Percentiles rank a stretch among this genome's conserved stretches.
These are phyloP conservation scores for Zygoascus meyerae DNA, from an alignment of 1,139 yeast genomes.

Conservation along the genomic window DNA sequence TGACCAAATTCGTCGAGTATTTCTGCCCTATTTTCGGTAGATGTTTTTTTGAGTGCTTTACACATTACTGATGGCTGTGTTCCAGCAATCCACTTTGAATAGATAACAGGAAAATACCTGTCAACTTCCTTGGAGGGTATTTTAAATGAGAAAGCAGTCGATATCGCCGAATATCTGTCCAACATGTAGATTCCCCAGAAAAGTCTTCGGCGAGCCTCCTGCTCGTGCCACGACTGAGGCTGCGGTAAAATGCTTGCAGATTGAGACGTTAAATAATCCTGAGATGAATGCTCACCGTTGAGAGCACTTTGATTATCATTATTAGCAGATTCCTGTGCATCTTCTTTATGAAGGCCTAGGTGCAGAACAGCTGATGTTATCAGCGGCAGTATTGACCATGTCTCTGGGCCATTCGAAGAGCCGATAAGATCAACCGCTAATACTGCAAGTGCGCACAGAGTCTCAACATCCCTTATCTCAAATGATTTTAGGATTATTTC, in stretches of 20 bases:
- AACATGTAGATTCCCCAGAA: conserved; percentile 23
- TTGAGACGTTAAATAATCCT: conserved; percentile 15
- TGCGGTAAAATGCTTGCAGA: conserved; percentile 18
- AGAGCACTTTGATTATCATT: neutral
- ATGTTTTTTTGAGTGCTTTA: conserved; percentile 10
- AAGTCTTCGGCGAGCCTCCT: conserved; percentile 21
- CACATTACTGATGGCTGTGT: no score
- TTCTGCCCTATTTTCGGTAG: conserved; percentile 8
- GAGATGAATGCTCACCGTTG: neutral
- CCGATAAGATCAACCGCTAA: conserved; percentile 23
- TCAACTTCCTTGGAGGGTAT: conserved; percentile 19
- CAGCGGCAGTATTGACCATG: conserved; percentile 22
- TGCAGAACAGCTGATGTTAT: conserved; percentile 21
- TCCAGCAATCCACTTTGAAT: conserved; percentile 15
- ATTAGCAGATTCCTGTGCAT: neutral
- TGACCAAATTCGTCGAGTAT: conserved; percentile 19
- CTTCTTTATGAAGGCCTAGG: conserved; percentile 18
- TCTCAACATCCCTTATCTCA: conserved; percentile 18
- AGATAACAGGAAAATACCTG: conserved; percentile 18
- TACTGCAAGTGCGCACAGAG: conserved; percentile 20
- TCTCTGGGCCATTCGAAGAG: conserved; percentile 23
- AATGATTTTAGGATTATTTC: conserved; percentile 19
- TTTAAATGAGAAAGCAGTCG: conserved; percentile 22
- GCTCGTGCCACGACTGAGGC: conserved; percentile 16
- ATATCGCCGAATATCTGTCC: conserved; percentile 21